phyloP scores from a whole-genome alignment of 169 alveolate genomes.

The Plasmodium berghei region DNA sequence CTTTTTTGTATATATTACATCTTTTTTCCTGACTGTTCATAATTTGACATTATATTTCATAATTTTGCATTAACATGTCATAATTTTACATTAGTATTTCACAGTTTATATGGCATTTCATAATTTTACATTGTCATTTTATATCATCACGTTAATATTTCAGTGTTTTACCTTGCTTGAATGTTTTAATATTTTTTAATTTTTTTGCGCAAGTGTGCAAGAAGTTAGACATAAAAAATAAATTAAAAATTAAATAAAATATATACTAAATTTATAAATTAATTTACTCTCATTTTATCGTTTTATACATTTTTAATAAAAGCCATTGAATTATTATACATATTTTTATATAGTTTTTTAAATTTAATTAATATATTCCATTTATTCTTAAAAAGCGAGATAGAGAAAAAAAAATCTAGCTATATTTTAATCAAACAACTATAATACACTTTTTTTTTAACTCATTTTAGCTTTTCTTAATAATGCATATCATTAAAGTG shows the following conservation, averaged over 20 bases:
- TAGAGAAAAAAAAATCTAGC: no score
- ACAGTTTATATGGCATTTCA: neutral
- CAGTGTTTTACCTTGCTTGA: constrained; percentile 13
- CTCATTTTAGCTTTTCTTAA: no score
- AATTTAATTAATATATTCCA: no score
- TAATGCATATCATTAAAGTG: no score
- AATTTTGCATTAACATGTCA: neutral
- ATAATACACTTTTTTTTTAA: no score
- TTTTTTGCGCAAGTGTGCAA: constrained; percentile 61
- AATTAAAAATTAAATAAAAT: neutral
- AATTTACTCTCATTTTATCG: neutral
- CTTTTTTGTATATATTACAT: neutral
- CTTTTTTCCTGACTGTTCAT: neutral
- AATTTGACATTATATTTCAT: neutral
- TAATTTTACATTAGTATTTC: neutral
- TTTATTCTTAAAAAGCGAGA: no score
- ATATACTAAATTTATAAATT: neutral
- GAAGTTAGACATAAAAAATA: neutral
- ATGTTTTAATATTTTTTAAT: constrained; percentile 24
- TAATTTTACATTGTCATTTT: constrained; percentile 9
- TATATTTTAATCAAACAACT: no score
- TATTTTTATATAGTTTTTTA: neutral
- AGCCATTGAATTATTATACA: neutral
- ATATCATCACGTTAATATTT: constrained; percentile 9
- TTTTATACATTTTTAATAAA: neutral